Evolutionary conservation across 1,139 yeast genomes (phyloP), one percentile per base, ranked within the genome.

Genomic region (Yamadazyma jaroonii): DNA sequence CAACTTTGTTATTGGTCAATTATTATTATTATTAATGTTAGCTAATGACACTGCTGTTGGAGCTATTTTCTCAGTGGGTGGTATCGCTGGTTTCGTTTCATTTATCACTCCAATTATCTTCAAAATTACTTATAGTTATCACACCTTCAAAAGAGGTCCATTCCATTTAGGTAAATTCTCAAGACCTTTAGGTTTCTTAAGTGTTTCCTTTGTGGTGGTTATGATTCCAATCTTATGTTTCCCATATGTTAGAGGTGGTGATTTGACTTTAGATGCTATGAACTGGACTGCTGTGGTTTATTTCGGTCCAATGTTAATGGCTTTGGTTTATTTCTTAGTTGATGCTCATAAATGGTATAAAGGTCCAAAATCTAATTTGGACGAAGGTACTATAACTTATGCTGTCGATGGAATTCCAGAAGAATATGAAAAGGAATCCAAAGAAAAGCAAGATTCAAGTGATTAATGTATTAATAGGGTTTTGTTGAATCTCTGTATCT

Each of bases 31-130:
- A 39, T 65, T 81, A 43, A 69, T 81, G 53, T 81, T 83, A 61
- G 84, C 84, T 24, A 87, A 86, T 26, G 79, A 74, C 40, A 69
- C 76, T 10, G 85, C 89, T 31, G 79, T 84, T 49, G 83, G 80
- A 30, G 90, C 92, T 34, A 79, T 82, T 40, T 84, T 84, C 62
- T 80, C 86, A 1, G 86, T 83, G 28, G 88, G 88, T 36, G 90
- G 88, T 39, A 81, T 82, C 53, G 77, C 85, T 12, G 81, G 86
- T 0, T 82, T 81, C 51, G 72, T 82, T 43, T 31, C 89, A 1
- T 83, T 83, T 56, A 72, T 79, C n/a, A 64, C 79, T 49, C 90
- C 90, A 15, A 77, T 84, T 10, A 55, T 78, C 4, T 67, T 84
- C 47, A 78, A 81, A 52, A 72, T 79, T 44, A 73, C 84, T 1